Evolutionary conservation across 495 filamentous ascomycete genomes (phyloP).

Genomic region (Oidiodendron maius): DNA sequence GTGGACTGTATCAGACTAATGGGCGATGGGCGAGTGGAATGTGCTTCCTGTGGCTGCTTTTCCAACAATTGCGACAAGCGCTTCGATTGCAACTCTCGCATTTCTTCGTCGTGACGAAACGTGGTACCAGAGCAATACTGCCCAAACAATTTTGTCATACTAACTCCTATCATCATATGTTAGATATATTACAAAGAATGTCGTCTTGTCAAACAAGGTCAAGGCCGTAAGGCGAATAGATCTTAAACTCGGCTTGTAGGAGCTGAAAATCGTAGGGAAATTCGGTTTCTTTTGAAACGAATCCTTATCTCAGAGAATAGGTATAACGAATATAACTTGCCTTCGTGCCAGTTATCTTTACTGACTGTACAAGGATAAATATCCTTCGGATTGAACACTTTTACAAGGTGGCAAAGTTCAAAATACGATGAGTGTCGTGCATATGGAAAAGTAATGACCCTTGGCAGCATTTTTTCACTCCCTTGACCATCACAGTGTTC

Average conservation of each 20-base stretch:
- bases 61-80: not conserved
- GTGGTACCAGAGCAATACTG: slow-evolving; percentile 51
- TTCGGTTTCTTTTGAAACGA: no score
- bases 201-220: not conserved
- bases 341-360: slow-evolving; percentile 51
- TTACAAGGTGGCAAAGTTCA: slow-evolving; percentile 69
- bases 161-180: slow-evolving; percentile 32
- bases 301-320: no score
- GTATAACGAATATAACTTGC: slow-evolving; percentile 24
- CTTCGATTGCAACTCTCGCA: slow-evolving; percentile 28
- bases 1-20: slow-evolving; percentile 1
- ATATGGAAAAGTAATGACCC: slow-evolving; percentile 65
- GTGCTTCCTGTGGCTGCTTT: not conserved
- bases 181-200: not conserved
- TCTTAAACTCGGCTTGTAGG: not conserved
- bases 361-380: slow-evolving; percentile 82
- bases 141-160: slow-evolving; percentile 65
- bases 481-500: not conserved
- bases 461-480: slow-evolving; percentile 26
- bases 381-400: slow-evolving; percentile 65
- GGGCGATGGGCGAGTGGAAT: not conserved
- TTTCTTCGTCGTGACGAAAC: slow-evolving; percentile 64
- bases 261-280: no score
- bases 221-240: not conserved
- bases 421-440: slow-evolving; percentile 84